Evolutionary conservation across 305 asterid species (phyloP).

Genomic region (Rubia balearica): DNA sequence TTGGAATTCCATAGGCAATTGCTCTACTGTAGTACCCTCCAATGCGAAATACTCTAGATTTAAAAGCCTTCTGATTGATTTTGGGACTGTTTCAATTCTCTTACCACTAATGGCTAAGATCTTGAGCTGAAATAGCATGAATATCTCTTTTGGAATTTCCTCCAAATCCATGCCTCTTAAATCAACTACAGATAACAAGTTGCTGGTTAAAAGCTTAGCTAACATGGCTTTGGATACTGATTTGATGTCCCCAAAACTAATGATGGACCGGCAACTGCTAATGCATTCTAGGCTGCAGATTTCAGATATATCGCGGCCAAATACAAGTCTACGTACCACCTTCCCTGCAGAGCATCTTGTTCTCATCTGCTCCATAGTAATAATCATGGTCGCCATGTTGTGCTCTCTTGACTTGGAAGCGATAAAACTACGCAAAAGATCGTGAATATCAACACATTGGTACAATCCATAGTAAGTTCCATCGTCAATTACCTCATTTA

Average conservation of each 20-base stretch:
- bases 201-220: slow-evolving; percentile 11
- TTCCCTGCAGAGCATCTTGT: not conserved
- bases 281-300: not conserved
- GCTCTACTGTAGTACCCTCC: not conserved
- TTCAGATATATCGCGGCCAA: not conserved
- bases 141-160: slow-evolving; percentile 17
- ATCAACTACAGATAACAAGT: slow-evolving; percentile 17
- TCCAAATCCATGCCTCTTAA: slow-evolving; percentile 1
- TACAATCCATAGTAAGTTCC: not conserved
- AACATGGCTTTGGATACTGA: not conserved
- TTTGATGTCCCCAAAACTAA: not conserved
- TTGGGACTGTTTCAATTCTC: not conserved
- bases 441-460: slow-evolving; percentile 10
- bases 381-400: slow-evolving; percentile 4
- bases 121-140: slow-evolving; percentile 14
- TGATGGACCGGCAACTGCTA: not conserved
- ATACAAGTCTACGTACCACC: slow-evolving; percentile 3
- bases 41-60: not conserved
- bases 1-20: not conserved
- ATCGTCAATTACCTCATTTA: not conserved
- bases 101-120: not conserved
- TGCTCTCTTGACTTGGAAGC: slow-evolving; percentile 15
- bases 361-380: not conserved
- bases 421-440: slow-evolving; percentile 12
- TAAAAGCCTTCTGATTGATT: not conserved